These are phyloP conservation scores for Salmacisia buchloeana DNA, from an alignment of 1,284 basidiomycete genomes.

Conservation along the genomic window DNA sequence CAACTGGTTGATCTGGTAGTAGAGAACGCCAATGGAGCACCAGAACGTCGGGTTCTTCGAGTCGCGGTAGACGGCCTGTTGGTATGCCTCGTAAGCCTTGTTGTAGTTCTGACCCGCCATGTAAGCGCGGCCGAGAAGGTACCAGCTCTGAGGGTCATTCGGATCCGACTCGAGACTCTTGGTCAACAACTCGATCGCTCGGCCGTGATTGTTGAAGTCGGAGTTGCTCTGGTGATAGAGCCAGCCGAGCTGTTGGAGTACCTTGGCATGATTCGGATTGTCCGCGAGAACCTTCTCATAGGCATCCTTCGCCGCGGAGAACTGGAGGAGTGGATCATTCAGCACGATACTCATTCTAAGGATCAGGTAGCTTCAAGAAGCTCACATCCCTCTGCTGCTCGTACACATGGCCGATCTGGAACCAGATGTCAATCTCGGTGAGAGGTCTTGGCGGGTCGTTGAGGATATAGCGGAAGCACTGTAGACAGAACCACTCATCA, in stretches of 20 bases:
- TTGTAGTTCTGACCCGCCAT: slow-evolving; percentile 99
- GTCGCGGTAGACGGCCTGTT: slow-evolving; percentile 97
- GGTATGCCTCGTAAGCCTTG: slow-evolving; percentile 99
- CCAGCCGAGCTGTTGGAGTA: slow-evolving; percentile 96
- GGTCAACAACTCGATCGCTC: slow-evolving; percentile 86
- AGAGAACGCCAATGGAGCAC: slow-evolving; percentile 98
- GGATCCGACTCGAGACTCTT: slow-evolving; percentile 73
- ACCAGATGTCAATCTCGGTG: slow-evolving; percentile 97
- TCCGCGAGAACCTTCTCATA: slow-evolving; percentile 93
- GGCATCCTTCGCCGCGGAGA: slow-evolving; percentile 81
- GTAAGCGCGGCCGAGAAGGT: slow-evolving; percentile 91
- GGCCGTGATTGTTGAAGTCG: slow-evolving; percentile 88
- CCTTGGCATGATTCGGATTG: slow-evolving; percentile 91
- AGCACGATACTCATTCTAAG: slow-evolving; percentile 43
- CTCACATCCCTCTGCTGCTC: slow-evolving; percentile 88
- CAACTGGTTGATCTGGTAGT: slow-evolving; percentile 99
- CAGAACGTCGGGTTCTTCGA: slow-evolving; percentile 98
- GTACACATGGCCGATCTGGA: slow-evolving; percentile 98
- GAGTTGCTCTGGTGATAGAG: slow-evolving; percentile 92
- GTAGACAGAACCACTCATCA: not conserved
- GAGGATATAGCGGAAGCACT: slow-evolving; percentile 81
- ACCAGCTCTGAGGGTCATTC: slow-evolving; percentile 97
- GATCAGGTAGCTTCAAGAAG: slow-evolving; percentile 54
- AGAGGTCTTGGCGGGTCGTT: slow-evolving; percentile 90
- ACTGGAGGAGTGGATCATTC: slow-evolving; percentile 56